These are phyloP conservation scores for Ustilago curta DNA, from an alignment of 1,284 basidiomycete genomes.

Conservation along the genomic window DNA sequence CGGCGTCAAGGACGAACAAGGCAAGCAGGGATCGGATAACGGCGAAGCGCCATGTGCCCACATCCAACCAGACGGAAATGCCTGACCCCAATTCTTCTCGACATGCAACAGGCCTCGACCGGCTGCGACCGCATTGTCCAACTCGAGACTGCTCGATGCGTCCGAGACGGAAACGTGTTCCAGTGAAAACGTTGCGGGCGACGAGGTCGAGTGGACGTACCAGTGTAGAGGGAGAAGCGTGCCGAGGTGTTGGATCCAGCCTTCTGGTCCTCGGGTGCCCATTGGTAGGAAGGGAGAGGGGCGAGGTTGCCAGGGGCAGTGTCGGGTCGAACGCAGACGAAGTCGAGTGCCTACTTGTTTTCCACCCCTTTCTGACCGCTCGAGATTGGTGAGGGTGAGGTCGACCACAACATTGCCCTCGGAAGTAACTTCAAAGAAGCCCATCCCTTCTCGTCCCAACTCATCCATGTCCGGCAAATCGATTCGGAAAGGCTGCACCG, in stretches of 20 bases:
- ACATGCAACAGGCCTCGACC: conserved; percentile 29
- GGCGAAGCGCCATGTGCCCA: conserved; percentile 34
- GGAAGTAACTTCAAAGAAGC: conserved; percentile 16
- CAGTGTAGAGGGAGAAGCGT: conserved; percentile 33
- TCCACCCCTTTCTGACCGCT: neutral
- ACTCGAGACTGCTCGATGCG: neutral
- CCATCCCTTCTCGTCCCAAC: neutral
- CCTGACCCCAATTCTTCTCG: conserved; percentile 50
- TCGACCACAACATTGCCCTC: conserved; percentile 35
- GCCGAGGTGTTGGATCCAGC: conserved; percentile 41
- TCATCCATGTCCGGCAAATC: conserved; percentile 13
- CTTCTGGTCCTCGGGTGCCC: conserved; percentile 31
- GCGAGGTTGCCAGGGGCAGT: conserved; percentile 17
- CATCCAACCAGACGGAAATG: conserved; percentile 45
- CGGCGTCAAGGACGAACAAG: neutral
- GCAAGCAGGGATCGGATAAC: conserved; percentile 10
- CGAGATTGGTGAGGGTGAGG: conserved; percentile 12
- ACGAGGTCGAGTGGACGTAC: conserved; percentile 37
- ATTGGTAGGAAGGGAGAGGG: conserved; percentile 6
- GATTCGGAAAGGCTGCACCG: conserved; percentile 36
- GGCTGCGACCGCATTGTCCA: conserved; percentile 26
- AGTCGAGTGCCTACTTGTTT: conserved; percentile 14
- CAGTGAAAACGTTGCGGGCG: conserved; percentile 30
- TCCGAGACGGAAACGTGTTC: conserved; percentile 17
- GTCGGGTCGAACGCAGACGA: conserved; percentile 17